Conservation (phyloP, 169 alveolate species). For the Perkinsus olseni region DNA sequence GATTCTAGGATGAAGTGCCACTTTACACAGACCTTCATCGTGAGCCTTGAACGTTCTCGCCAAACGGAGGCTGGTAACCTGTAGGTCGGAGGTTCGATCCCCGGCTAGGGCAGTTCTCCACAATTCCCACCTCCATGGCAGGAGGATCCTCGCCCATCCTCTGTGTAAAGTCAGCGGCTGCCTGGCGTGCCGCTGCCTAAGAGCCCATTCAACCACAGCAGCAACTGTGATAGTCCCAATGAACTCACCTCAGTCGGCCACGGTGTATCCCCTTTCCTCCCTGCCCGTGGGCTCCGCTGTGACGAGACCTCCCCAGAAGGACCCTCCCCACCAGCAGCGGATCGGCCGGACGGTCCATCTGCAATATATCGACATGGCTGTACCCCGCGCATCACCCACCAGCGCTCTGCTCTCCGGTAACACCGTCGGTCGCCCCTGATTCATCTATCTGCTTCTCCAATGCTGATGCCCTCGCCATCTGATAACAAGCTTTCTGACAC, state of each 20-base stretch:
- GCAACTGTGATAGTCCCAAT: not conserved
- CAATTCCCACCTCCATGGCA: not conserved
- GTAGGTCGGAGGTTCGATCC: not conserved
- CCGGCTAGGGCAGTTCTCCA: not conserved
- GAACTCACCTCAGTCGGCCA: not conserved
- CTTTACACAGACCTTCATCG: not conserved
- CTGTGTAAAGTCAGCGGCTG: not conserved
- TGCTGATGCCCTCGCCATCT: not conserved
- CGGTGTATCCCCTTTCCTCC: not conserved
- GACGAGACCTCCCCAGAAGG: not conserved
- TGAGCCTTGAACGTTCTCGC: not conserved
- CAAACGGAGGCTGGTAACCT: not conserved
- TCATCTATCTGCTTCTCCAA: not conserved
- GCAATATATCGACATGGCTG: no score
- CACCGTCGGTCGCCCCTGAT: not conserved
- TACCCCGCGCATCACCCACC: no score
- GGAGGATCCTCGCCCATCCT: not conserved
- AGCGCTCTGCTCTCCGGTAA: not conserved
- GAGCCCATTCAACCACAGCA: not conserved
- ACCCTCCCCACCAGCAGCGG: no score
- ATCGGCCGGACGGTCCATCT: no score
- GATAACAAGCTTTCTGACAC: not conserved
- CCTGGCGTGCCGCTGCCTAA: not conserved
- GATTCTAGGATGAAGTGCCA: not conserved
- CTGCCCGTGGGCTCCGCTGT: not conserved